Conservation (phyloP, 306 rosid genomes). For the Comarum palustre region DNA sequence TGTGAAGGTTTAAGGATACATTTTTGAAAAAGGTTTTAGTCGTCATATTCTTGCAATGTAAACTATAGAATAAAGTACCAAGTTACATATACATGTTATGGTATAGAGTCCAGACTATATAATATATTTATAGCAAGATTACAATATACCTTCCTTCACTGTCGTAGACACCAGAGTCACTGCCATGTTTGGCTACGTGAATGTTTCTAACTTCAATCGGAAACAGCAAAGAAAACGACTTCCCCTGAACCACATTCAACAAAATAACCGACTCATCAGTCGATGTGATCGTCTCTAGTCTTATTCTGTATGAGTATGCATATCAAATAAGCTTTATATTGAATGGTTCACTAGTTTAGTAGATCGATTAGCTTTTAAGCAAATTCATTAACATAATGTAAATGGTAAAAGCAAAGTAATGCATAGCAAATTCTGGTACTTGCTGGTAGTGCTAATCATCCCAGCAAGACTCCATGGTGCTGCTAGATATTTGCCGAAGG, state of each 20-base stretch:
- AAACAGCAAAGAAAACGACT: conserved; percentile 48
- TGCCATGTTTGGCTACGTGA: conserved; percentile 60
- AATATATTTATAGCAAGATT: neutral
- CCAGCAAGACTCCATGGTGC: neutral
- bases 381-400: neutral
- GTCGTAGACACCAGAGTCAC: conserved; percentile 85
- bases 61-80: neutral
- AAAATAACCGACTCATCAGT: neutral
- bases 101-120: neutral
- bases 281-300: neutral
- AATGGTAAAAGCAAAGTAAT: neutral
- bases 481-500: neutral
- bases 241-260: conserved; percentile 49
- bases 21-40: neutral
- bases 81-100: neutral
- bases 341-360: neutral
- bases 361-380: neutral
- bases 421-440: neutral
- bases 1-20: neutral
- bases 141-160: conserved; percentile 66
- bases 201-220: conserved; percentile 72
- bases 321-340: neutral
- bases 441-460: neutral
- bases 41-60: neutral
- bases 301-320: neutral